A percentile compares a stretch with the other conserved stretches of the same genome.
phyloP scores from a whole-genome alignment of 1,139 yeast species.

The Debaryomyces udenii region DNA sequence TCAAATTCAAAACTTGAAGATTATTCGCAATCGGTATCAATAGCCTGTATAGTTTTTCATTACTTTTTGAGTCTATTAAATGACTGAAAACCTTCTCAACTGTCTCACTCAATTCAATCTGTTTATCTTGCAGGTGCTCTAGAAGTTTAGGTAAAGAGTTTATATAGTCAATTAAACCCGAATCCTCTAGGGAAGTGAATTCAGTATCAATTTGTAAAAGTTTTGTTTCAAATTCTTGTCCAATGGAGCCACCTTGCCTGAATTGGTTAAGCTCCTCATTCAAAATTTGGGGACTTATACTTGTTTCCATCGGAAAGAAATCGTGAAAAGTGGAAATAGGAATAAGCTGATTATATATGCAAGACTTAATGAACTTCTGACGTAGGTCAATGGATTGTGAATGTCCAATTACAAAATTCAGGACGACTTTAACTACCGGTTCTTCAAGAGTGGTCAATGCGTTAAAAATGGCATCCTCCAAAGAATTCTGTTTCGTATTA shows the following conservation, averaged over 20 bases:
- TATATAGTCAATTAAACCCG: constrained; percentile 48
- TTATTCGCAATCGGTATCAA: constrained; percentile 49
- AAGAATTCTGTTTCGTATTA: constrained; percentile 19
- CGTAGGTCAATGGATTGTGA: constrained; percentile 48
- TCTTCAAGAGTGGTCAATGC: constrained; percentile 21
- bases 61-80: constrained; percentile 42
- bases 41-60: constrained; percentile 52
- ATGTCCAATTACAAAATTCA: constrained; percentile 14
- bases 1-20: constrained; percentile 42
- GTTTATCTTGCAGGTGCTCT: constrained; percentile 43
- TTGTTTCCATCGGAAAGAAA: constrained; percentile 38
- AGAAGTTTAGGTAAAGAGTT: constrained; percentile 28
- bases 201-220: constrained; percentile 54
- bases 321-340: constrained; percentile 46
- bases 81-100: constrained; percentile 38
- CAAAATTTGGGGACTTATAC: constrained; percentile 37
- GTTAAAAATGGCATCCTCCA: constrained; percentile 19
- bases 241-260: constrained; percentile 13
- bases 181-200: constrained; percentile 56
- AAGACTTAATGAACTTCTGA: constrained; percentile 57
- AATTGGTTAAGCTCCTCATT: constrained; percentile 26
- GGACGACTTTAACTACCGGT: constrained; percentile 12
- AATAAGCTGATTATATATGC: constrained; percentile 40
- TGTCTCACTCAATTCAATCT: constrained; percentile 37
- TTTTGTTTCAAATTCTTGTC: constrained; percentile 30